These are phyloP conservation scores for Priceomyces haplophilus DNA, from an alignment of 805 yeast genomes.

Conservation along the genomic window DNA sequence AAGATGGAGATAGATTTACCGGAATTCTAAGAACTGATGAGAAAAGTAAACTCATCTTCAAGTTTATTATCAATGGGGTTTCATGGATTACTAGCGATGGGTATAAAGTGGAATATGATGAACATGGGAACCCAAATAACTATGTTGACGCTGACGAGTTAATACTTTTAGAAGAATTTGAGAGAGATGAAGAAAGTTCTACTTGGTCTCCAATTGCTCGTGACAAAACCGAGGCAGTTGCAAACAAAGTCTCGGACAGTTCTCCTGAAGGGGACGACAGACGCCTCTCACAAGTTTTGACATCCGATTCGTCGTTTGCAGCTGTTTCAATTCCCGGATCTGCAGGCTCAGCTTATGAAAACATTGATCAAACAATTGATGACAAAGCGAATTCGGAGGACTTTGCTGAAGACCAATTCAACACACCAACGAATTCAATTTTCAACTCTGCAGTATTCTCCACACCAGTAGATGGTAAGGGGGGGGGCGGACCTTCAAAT, in stretches of 20 bases:
- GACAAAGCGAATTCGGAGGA: conserved; percentile 8
- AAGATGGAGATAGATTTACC: conserved; percentile 15
- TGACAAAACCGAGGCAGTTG: neutral
- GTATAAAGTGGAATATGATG: conserved; percentile 27
- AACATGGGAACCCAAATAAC: conserved; percentile 36
- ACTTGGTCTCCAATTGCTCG: neutral
- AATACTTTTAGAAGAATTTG: conserved; percentile 18
- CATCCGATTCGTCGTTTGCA: conserved; percentile 35
- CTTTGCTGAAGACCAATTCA: conserved; percentile 16
- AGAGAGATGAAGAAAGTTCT: conserved; percentile 10
- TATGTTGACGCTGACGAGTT: conserved; percentile 27
- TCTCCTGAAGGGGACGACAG: conserved; percentile 5
- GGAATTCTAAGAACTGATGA: conserved; percentile 19
- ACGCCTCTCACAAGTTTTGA: conserved; percentile 22
- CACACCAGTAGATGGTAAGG: neutral
- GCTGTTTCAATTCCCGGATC: conserved; percentile 32
- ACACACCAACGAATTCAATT: conserved; percentile 24
- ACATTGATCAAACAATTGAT: conserved; percentile 4
- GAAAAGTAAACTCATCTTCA: conserved; percentile 30
- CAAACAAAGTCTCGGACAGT: conserved; percentile 1
- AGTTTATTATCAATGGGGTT: conserved; percentile 34
- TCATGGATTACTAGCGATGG: conserved; percentile 28
- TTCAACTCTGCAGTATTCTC: conserved; percentile 4
- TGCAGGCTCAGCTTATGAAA: conserved; percentile 9
- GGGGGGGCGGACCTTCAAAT: neutral